These are phyloP conservation scores for Pyrus pyrifolia DNA, from an alignment of 306 rosid species.

Conservation along the genomic window DNA sequence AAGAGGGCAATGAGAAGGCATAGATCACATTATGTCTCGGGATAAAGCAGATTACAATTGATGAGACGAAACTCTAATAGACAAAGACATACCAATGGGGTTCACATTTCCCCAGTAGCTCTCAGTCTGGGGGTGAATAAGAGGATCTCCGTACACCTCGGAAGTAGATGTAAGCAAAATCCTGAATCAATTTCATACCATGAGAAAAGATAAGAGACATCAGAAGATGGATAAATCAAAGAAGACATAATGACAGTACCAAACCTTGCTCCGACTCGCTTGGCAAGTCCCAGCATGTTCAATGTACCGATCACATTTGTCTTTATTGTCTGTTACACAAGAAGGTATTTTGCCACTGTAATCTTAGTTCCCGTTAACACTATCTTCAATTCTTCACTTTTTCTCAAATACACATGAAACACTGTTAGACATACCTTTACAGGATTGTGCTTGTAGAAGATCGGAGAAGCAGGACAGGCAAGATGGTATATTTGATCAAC, in stretches of 20 bases:
- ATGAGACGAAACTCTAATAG: neutral
- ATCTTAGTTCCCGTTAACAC: neutral
- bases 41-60: neutral
- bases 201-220: conserved; percentile 21
- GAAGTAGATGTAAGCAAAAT: conserved; percentile 98
- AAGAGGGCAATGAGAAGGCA: neutral
- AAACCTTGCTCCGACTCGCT: conserved; percentile 97
- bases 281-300: conserved; percentile 98
- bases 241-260: neutral
- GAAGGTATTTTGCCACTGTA: neutral
- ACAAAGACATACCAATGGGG: conserved; percentile 60
- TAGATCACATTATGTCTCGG: neutral
- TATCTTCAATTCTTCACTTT: neutral
- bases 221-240: neutral
- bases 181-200: conserved; percentile 38
- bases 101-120: conserved; percentile 98
- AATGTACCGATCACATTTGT: conserved; percentile 97
- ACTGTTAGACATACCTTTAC: conserved; percentile 56
- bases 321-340: conserved; percentile 72
- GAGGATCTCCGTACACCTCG: conserved; percentile 98
- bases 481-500: conserved; percentile 96
- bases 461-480: conserved; percentile 97
- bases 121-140: conserved; percentile 88
- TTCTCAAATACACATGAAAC: neutral
- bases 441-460: conserved; percentile 93